Base-by-base conservation (phyloP, 139 green algal species). In the Picochlorum costavermella region DNA sequence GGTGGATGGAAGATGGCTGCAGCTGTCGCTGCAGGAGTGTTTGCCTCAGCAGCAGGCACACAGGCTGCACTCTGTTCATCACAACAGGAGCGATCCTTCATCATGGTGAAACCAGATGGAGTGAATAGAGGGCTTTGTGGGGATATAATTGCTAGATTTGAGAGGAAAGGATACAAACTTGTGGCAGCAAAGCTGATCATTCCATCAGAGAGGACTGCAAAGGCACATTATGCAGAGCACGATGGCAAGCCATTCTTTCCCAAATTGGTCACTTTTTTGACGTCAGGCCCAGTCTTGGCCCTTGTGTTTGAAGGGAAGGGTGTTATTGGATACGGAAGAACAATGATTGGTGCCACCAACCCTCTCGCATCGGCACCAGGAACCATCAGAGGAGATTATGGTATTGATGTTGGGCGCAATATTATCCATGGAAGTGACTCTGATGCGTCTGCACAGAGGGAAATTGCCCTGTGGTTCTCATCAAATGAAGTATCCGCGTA, bases 311-410 rank as follows among this genome's bases (percentile, higher is more conserved):
- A 90, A 63, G 85, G 85, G 53, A 81, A 81, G 61, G 79, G 82
- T 17, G 75, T 83, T 2, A 77, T 92, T 29, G 82, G 80, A 65
- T 81, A 73, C 28, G 84, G 84, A 6, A 60, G 85, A 9, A 80
- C 63, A n/a, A 85, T 92, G 76, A 92, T 92, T 67, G 85, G 85
- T 4, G 82, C 78, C 12, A 92, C 85, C 64, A 92, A 89, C 69
- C 85, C 85, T 0, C 71, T 87, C 20, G 78, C 77, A 11, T 88
- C 82, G 28, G 64, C 78, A 2, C 85, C 85, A 16, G 85, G 85
- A 33, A 92, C 85, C 4, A 88, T 92, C 70, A 67, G 84, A 44
- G 83, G 81, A 23, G 85, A 92, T 57, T 87, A 76, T 53, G 82
- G 65, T n/a, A 62, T 92, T 26, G 79, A 86, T 57, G 49, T 74